Percentiles rank a stretch among this genome's conserved stretches.
These are phyloP conservation scores for Leptomonas seymouri DNA, from an alignment of 208 protist species.

Conservation along the genomic window DNA sequence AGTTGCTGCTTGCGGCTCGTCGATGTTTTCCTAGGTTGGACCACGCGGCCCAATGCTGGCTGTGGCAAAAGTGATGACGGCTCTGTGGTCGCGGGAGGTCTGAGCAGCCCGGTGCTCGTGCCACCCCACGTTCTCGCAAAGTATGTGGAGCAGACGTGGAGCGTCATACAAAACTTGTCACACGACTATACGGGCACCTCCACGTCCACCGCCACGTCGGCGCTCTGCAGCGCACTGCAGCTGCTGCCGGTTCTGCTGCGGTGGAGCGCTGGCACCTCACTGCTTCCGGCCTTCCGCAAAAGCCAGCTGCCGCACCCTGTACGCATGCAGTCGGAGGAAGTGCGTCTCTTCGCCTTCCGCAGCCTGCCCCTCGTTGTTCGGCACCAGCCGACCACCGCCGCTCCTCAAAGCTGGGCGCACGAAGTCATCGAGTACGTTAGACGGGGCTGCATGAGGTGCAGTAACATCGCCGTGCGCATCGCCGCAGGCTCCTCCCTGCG, in stretches of 20 bases:
- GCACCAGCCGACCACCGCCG: slow-evolving; percentile 18
- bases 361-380: slow-evolving; percentile 37
- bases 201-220: slow-evolving; percentile 27
- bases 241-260: slow-evolving; percentile 62
- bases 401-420: slow-evolving; percentile 16
- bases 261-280: slow-evolving; percentile 25
- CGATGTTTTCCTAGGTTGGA: slow-evolving; percentile 37
- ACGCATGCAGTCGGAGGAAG: slow-evolving; percentile 39
- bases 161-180: slow-evolving; percentile 8
- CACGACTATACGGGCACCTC: slow-evolving; percentile 29
- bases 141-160: slow-evolving; percentile 33
- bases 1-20: slow-evolving; percentile 46
- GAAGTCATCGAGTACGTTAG: slow-evolving; percentile 49
- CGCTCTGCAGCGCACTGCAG: slow-evolving; percentile 38
- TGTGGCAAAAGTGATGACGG: background rate
- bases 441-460: slow-evolving; percentile 25
- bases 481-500: slow-evolving; percentile 39
- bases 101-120: slow-evolving; percentile 23
- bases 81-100: background rate
- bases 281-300: slow-evolving; percentile 37
- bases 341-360: slow-evolving; percentile 45
- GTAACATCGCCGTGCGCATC: slow-evolving; percentile 31
- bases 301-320: slow-evolving; percentile 61
- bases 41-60: slow-evolving; percentile 26
- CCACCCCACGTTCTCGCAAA: slow-evolving; percentile 10